Percentiles rank a stretch among this genome's conserved stretches.
phyloP scores from a whole-genome alignment of 2,329 filamentous ascomycete species.

The Thielaviopsis ethacetica region DNA sequence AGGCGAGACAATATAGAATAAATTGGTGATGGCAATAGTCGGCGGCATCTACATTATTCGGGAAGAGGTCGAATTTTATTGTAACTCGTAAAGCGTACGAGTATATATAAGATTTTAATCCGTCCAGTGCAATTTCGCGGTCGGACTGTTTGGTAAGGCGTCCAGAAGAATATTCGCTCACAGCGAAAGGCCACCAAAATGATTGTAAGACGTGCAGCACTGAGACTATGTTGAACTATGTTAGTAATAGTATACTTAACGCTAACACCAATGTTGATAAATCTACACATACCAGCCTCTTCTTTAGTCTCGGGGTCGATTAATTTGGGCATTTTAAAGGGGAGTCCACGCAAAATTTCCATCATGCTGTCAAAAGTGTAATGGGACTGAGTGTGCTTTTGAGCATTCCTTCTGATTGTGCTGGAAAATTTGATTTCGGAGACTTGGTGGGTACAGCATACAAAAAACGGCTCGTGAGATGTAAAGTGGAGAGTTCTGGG shows the following conservation, averaged over 20 bases:
- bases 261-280: no score
- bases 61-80: not conserved
- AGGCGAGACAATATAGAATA: not conserved
- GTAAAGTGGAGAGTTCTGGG: not conserved
- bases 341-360: not conserved
- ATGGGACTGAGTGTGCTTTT: not conserved
- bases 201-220: not conserved
- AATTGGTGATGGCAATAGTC: not conserved
- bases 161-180: not conserved
- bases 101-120: not conserved
- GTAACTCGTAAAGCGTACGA: not conserved
- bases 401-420: not conserved
- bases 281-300: not conserved
- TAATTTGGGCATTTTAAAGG: not conserved
- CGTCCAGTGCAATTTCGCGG: not conserved
- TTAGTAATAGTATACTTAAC: not conserved
- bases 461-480: not conserved
- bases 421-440: not conserved
- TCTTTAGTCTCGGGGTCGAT: not conserved
- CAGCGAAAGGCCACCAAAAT: not conserved
- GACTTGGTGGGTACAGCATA: not conserved
- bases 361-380: not conserved
- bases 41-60: not conserved
- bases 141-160: not conserved
- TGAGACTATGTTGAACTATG: not conserved